Conservation (phyloP, 1,139 yeast species). For the Tardiomyces digboiensis region DNA sequence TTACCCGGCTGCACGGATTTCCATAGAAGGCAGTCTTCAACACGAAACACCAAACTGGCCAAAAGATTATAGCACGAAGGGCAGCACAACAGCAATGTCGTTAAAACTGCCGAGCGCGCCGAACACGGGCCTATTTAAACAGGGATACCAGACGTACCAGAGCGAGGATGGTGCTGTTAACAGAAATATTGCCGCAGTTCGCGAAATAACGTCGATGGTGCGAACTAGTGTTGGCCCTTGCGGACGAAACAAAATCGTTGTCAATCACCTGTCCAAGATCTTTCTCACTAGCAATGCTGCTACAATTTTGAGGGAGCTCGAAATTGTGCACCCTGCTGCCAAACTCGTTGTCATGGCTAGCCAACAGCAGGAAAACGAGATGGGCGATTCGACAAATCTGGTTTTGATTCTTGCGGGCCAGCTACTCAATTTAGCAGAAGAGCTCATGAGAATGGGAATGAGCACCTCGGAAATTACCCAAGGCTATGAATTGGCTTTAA, state of each 20-base stretch:
- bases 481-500: conserved; percentile 79
- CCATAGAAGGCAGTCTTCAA: too few relatives aligned
- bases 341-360: conserved; percentile 94
- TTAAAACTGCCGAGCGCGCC: conserved; percentile 90
- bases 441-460: conserved; percentile 72
- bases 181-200: conserved; percentile 87
- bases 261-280: conserved; percentile 72
- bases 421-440: conserved; percentile 73
- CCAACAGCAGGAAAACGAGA: conserved; percentile 88
- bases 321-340: conserved; percentile 96
- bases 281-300: conserved; percentile 96
- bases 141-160: conserved; percentile 85
- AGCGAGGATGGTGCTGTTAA: conserved; percentile 92
- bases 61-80: too few relatives aligned
- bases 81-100: conserved; percentile 45
- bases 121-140: conserved; percentile 86
- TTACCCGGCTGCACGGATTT: too few relatives aligned
- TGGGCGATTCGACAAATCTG: conserved; percentile 63
- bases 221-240: conserved; percentile 96
- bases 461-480: conserved; percentile 85
- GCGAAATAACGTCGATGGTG: conserved; percentile 87
- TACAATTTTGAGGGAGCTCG: conserved; percentile 87
- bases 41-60: too few relatives aligned
- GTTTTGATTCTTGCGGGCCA: conserved; percentile 87
- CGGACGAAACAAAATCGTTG: conserved; percentile 93